phyloP scores from a whole-genome alignment of 257 asterid species.

The Salvia rosmarinus region DNA sequence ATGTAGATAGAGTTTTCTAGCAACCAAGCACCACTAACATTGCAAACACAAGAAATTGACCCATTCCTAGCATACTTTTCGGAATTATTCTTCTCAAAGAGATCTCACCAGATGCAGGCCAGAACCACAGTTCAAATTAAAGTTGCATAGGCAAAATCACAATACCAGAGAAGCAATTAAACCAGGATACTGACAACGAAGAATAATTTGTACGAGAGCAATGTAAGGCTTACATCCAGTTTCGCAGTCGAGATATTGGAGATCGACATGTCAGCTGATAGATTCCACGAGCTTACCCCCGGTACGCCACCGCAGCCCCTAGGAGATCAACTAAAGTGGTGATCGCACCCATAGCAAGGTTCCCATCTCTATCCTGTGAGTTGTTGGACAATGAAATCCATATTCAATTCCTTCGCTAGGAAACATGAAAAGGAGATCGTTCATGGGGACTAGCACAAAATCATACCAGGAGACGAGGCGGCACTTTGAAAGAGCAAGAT shows the following conservation, averaged over 20 bases:
- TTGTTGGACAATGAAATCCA: neutral
- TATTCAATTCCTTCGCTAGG: neutral
- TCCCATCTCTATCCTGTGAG: conserved; percentile 61
- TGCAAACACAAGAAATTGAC: neutral
- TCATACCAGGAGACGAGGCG: conserved; percentile 72
- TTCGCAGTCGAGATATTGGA: conserved; percentile 65
- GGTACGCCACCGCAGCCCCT: conserved; percentile 65
- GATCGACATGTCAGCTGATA: conserved; percentile 81
- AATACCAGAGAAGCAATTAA: neutral
- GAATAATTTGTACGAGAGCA: neutral
- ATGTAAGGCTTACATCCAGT: conserved; percentile 49
- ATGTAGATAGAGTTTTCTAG: too few species aligned
- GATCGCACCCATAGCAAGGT: conserved; percentile 65
- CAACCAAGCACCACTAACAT: too few species aligned
- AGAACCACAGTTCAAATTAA: neutral
- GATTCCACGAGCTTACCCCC: conserved; percentile 55
- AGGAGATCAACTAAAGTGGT: conserved; percentile 64
- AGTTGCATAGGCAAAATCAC: neutral
- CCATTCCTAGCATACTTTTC: neutral
- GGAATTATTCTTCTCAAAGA: too few species aligned
- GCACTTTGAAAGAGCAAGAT: conserved; percentile 70
- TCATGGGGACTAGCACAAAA: neutral
- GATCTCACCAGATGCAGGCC: neutral
- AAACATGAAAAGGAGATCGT: neutral
- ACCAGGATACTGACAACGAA: too few species aligned